Evolutionary conservation across 2,329 filamentous ascomycete species (phyloP), one percentile per base, ranked within the genome.

Genomic region (Thyridium curvatum): DNA sequence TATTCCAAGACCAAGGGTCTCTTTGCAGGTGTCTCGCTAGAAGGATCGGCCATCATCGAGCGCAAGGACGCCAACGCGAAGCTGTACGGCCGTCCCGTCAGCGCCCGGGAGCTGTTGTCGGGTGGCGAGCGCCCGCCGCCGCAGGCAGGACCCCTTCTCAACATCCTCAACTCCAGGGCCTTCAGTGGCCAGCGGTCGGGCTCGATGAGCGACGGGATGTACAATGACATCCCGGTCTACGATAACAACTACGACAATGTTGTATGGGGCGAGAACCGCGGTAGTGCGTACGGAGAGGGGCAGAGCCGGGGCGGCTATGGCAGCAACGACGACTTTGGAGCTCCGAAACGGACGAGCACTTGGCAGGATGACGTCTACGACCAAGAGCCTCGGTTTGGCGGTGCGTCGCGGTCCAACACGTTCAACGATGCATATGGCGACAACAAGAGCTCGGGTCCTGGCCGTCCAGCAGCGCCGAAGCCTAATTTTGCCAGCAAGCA

Each of bases 1-100:
- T 98, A 98, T 72, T 93, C 85, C 60, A 97, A 96, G 68, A 98
- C 93, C 12, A 97, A 96, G 69, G 93, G 93, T 15, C 69, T 98
- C 26, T 98, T 98, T 52, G 93, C 93, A 5, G 93, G 93, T 56
- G 90, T 98, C 35, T 94, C 86, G 51, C 69, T 98, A 49, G 93
- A 98, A 61, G 93, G 93, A 16, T 91, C 85, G 45, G 89, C 86
- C 38, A 83, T 98, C 48, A 86, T 97, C 46, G 93, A 98, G 68
- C 80, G 93, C 47, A 84, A 89, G 65, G 93, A 98, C 63, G 93
- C 93, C 51, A 98, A 98, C 58, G 86, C 95, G 66, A 95, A 94
- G 66, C 76, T 98, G 44, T 98, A 98, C 61, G 86, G 87, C 45
- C 79, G 83, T 42, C 79, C 85, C 44, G 77, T 86, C 61, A 89